Evolutionary conservation across 2,329 filamentous ascomycete species (phyloP), one percentile per base, ranked within the genome.

Genomic region (Cryphonectria nitschkei): DNA sequence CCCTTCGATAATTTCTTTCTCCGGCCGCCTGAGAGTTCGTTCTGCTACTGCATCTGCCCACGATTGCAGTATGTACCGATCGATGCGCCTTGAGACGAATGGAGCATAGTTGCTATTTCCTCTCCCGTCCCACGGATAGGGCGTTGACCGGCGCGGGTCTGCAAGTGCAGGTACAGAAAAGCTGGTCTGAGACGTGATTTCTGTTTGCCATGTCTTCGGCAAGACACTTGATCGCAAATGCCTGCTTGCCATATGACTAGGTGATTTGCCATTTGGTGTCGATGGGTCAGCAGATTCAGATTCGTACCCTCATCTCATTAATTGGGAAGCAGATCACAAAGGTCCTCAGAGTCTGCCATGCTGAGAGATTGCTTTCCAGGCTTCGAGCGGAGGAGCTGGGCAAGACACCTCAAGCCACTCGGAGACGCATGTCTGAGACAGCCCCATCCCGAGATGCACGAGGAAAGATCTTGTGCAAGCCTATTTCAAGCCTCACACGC

Each of bases 391-490:
- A 29, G 32, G 11, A 43, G 7, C 32, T 60, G 46, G 58, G 50
- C 62, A 50, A 71, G 71, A 72, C 71, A 72, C 22, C 7, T 32
- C 50, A 68, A 67, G 68, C 70, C 71, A 72, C 66, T 72, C 71
- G 70, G 62, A 65, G 66, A 54, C 32, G 62, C 58, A 61, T 65
- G 65, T 62, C 37, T 67, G 34, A 72, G 71, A 72, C 71, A 72
- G 4, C 56, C 26, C 29, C 46, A 61, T 64, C 62, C 68, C 65
- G 61, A 63, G 39, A 46, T 65, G 67, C 60, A 50, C 70, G 46
- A 61, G 19, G 62, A 65, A 61, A 63, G 52, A 68, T 65, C 70
- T 62, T 60, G 32, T 29, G 52, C 32, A 67, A 50, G 26, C 22
- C 50, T 50, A 54, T 65, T 61, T 50, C 52, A 61, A 67, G 54